phyloP scores from a whole-genome alignment of 2,329 filamentous ascomycete genomes.

The Tolypocladium sp. region DNA sequence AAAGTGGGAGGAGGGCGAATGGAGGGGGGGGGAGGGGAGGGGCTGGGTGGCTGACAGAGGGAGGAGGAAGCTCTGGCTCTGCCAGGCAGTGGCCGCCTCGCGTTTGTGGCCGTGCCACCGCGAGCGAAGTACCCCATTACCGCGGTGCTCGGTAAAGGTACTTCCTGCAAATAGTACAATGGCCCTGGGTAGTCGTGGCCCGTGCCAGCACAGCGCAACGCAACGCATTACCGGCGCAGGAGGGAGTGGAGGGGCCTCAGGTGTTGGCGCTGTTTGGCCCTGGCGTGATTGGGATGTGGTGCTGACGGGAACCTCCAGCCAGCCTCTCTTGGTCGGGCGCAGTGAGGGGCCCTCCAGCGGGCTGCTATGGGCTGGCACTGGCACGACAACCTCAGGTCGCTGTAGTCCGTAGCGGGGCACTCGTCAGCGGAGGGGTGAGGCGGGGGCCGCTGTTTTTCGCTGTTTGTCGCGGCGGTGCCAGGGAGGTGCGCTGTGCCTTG shows the following conservation, averaged over 20 bases:
- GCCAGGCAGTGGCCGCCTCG: not conserved
- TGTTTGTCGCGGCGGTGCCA: not conserved
- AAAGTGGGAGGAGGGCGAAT: slow-evolving; percentile 8
- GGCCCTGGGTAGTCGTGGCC: not conserved
- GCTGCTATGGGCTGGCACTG: not conserved
- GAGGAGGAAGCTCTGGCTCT: slow-evolving; percentile 13
- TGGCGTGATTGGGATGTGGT: not conserved
- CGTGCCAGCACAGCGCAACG: not conserved
- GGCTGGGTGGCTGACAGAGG: slow-evolving; percentile 18
- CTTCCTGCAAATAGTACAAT: not conserved
- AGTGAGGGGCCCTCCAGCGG: not conserved
- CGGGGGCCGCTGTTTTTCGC: not conserved
- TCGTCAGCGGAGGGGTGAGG: slow-evolving; percentile 1
- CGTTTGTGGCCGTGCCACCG: not conserved
- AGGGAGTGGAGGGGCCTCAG: not conserved
- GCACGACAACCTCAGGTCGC: not conserved
- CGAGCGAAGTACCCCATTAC: not conserved
- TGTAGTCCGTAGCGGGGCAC: slow-evolving; percentile 1
- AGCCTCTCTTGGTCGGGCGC: not conserved
- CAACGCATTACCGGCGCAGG: not conserved
- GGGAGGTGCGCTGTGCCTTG: not conserved
- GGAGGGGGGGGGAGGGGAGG: slow-evolving; percentile 4
- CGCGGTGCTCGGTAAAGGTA: not conserved
- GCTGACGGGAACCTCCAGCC: not conserved
- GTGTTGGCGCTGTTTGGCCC: not conserved